Evolutionary conservation across 352 stramenopile species (phyloP), one percentile per base, ranked within the genome.

Genomic region (Phytopythium chamaehyphon): DNA sequence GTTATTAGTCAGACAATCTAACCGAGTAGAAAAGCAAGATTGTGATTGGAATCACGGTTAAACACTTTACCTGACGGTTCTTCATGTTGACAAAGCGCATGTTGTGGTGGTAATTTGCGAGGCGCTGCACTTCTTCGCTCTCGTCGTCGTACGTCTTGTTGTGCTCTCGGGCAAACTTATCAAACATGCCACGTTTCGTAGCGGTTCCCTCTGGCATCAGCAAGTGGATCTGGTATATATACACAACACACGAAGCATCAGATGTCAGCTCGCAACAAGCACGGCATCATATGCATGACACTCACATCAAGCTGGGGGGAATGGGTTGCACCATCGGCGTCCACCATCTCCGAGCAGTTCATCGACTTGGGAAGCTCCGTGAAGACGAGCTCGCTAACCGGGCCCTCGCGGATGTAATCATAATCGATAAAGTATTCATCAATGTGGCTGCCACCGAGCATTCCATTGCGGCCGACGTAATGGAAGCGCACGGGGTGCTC

Each of bases 391-490:
- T 73, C 61, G 28, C 82, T 58, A 24, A 92, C 62, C 11, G 82
- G 72, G 0, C 81, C 83, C 48, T 77, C 79, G 36, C 83, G 82
- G 18, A 96, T 66, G 61, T 91, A 93, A 49, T 92, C 67, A 66
- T 96, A 96, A 59, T 96, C 84, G 47, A 96, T 51, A 50, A 76
- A 93, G 64, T 96, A 96, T 65, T 96, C 84, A 53, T 96, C 88
- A 52, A 94, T 89, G 65, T 96, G 88, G 52, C 83, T 93, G 5
- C 82, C 86, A 21, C 86, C 83, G 12, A 96, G 65, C 69, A 95
- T 79, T 0, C 69, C 64, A 53, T 95, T 95, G 57, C 89, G 86
- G 11, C 88, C 88, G 0, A 94, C 58, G 49, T 91, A 96, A 52
- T 95, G 78, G 57, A 95, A 93, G 21, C 80, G 80, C 46, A 96